phyloP scores from a whole-genome alignment of 1,139 yeast genomes.

The Torulaspora globosa region DNA sequence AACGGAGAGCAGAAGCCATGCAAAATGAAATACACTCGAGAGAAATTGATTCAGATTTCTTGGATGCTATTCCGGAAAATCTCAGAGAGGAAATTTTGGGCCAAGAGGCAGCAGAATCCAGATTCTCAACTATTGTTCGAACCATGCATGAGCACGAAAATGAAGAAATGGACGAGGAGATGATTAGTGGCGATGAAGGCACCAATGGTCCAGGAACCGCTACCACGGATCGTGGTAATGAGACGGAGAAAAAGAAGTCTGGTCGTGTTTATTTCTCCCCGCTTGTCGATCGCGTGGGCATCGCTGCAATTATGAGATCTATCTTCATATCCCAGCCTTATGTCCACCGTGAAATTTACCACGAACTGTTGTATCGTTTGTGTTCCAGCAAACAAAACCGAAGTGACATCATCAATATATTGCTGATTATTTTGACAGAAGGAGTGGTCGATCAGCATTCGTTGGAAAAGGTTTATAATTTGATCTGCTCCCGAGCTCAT shows the following conservation, averaged over 20 bases:
- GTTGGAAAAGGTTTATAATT: slow-evolving; percentile 61
- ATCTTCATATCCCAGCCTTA: slow-evolving; percentile 71
- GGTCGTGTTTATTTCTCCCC: slow-evolving; percentile 54
- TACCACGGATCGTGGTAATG: slow-evolving; percentile 8
- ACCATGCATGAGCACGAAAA: slow-evolving; percentile 31
- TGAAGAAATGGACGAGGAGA: slow-evolving; percentile 27
- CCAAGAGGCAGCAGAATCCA: slow-evolving; percentile 55
- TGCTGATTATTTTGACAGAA: slow-evolving; percentile 69
- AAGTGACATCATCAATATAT: slow-evolving; percentile 65
- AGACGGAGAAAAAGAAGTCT: slow-evolving; percentile 35
- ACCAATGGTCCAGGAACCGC: slow-evolving; percentile 17
- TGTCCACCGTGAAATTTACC: slow-evolving; percentile 60
- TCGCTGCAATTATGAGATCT: slow-evolving; percentile 66
- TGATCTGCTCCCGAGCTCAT: slow-evolving; percentile 44
- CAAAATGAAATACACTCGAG: slow-evolving; percentile 48
- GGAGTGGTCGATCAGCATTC: slow-evolving; percentile 61
- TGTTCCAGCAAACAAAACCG: slow-evolving; percentile 78
- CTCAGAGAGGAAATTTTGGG: slow-evolving; percentile 70
- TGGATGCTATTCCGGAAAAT: slow-evolving; percentile 74
- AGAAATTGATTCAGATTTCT: slow-evolving; percentile 76
- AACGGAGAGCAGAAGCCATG: slow-evolving; percentile 46
- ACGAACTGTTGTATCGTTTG: slow-evolving; percentile 61
- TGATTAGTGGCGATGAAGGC: slow-evolving; percentile 25
- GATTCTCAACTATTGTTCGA: slow-evolving; percentile 30
- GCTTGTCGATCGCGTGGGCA: slow-evolving; percentile 69